Base-by-base conservation (phyloP, 2,329 filamentous ascomycete genomes). In the Truncatella angustata region DNA sequence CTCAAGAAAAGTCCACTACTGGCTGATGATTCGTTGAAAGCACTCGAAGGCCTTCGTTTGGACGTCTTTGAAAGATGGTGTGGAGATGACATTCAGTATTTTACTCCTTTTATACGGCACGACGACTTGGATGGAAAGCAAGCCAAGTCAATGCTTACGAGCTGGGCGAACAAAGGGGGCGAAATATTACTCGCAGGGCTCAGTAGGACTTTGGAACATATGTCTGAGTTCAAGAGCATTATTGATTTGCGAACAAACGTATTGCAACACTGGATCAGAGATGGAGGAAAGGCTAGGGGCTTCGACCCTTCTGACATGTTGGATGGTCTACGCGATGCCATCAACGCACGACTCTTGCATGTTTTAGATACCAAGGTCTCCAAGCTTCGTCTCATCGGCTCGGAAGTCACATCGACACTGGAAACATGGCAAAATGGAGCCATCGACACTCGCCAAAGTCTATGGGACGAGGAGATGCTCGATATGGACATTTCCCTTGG, bases 101-200 rank as follows among this genome's bases (percentile, higher is more conserved):
- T 95, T 65, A 93, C 86, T 1, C 92, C 92, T 0, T 96, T 91
- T 73, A 88, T 95, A 32, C 85, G 89, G 26, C 86, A 95, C 60
- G 90, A 92, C 58, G 88, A 94, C 58, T 69, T 90, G 4, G 80
- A 85, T 21, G 82, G 79, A 18, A 70, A 74, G 21, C 79, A 84
- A 54, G 81, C 82, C 1, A 77, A 79, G 37, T 79, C 82, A 2
- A 82, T 82, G 67, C 76, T 90, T 12, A 77, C 77, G 20, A 66
- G 65, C 24, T 92, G 88, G 88, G 83, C 84, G 0, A 76, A 76
- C 47, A 76, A 78, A 47, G 84, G 84, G 1, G 80, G 82, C 16
- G 72, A 80, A 40, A 75, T 79, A 6, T 72, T 91, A 50, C 66
- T 88, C 2, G 69, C 78, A n/a, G 86, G 86, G 1, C 73, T 91